Conservation (phyloP, 148 eudicot species). For the Suaeda aralocaspica region DNA sequence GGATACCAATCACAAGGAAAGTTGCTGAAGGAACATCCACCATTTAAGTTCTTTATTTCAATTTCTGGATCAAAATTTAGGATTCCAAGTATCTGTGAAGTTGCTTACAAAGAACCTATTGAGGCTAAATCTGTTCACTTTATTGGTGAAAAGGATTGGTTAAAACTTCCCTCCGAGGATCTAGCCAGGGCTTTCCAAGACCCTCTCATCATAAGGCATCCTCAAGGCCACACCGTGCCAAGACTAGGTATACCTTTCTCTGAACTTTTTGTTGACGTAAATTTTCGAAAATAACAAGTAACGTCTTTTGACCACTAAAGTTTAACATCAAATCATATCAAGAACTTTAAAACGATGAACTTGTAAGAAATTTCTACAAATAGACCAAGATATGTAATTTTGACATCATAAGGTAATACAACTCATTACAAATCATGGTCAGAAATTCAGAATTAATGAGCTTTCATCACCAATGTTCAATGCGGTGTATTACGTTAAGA, state of each 20-base stretch:
- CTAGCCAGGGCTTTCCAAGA: slow-evolving; percentile 56
- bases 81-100: slow-evolving; percentile 49
- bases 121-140: slow-evolving; percentile 65
- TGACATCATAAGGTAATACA: not conserved
- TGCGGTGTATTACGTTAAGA: not conserved
- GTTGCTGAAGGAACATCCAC: slow-evolving; percentile 67
- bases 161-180: slow-evolving; percentile 70
- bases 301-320: not conserved
- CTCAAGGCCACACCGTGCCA: slow-evolving; percentile 83
- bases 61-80: slow-evolving; percentile 77
- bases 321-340: not conserved
- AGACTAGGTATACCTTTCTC: slow-evolving; percentile 45
- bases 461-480: not conserved
- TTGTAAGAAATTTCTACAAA: not conserved
- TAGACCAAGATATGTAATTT: not conserved
- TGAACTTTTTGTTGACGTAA: not conserved
- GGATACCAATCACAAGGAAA: slow-evolving; percentile 77
- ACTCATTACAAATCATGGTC: too few relatives aligned
- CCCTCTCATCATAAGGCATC: slow-evolving; percentile 73
- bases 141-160: slow-evolving; percentile 81
- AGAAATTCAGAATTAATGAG: not conserved
- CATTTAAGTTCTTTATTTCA: slow-evolving; percentile 51
- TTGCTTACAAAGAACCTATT: slow-evolving; percentile 67
- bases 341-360: not conserved
- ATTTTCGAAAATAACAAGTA: too few relatives aligned